phyloP scores from a whole-genome alignment of 1,284 basidiomycete genomes.

The Mycena citricolor region DNA sequence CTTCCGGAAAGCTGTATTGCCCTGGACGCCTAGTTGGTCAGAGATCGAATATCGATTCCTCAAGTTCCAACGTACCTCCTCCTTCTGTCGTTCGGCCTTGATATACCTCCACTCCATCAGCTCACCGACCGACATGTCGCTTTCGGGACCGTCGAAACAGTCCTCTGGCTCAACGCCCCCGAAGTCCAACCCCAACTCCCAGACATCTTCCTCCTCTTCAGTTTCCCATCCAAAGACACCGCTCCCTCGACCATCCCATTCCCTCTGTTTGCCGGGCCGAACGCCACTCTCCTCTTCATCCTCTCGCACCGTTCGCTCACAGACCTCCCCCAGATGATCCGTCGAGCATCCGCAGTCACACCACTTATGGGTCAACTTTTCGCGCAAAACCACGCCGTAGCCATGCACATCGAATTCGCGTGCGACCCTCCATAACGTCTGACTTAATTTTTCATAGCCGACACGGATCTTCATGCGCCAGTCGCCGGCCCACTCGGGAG shows the following conservation, averaged over 20 bases:
- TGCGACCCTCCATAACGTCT: conserved; percentile 65
- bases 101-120: conserved; percentile 70
- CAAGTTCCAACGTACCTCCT: conserved; percentile 43
- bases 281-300: conserved; percentile 58
- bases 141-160: conserved; percentile 39
- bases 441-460: conserved; percentile 60
- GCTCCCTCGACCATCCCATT: conserved; percentile 71
- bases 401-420: conserved; percentile 68
- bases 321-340: conserved; percentile 70
- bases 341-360: conserved; percentile 76
- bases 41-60: neutral
- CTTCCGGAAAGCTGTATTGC: conserved; percentile 61
- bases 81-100: conserved; percentile 66
- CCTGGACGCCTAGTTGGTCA: conserved; percentile 43
- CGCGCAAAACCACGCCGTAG: conserved; percentile 63
- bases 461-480: conserved; percentile 57
- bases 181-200: conserved; percentile 68
- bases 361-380: conserved; percentile 70
- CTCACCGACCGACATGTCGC: conserved; percentile 65
- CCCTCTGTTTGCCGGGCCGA: conserved; percentile 58
- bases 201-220: conserved; percentile 69
- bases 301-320: conserved; percentile 65
- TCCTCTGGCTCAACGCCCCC: conserved; percentile 51
- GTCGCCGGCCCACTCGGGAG: conserved; percentile 48
- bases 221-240: conserved; percentile 69